Percentiles rank a stretch among this genome's conserved stretches.
Conservation (phyloP, 83 land plant species). For the Diphasiastrum complanatum region DNA sequence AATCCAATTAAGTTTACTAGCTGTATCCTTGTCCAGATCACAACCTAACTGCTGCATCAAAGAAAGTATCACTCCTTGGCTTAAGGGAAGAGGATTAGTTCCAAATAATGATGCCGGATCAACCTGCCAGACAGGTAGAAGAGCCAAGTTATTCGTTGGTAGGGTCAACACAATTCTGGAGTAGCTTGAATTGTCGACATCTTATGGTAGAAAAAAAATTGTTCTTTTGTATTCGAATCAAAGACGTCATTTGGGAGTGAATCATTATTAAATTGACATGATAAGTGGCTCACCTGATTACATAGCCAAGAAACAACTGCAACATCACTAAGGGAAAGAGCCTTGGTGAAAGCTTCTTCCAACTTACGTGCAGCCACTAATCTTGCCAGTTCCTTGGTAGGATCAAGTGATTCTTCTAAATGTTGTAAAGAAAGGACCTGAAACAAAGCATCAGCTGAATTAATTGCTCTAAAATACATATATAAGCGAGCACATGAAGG, state of each 20-base stretch:
- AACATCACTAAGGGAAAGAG: slow-evolving; percentile 30
- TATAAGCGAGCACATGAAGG: too few relatives aligned
- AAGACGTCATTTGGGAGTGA: too few relatives aligned
- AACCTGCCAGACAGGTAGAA: slow-evolving; percentile 17
- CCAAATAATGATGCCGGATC: slow-evolving; percentile 19
- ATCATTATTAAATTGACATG: too few relatives aligned
- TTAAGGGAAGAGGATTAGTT: slow-evolving; percentile 21
- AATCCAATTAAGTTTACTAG: slow-evolving; percentile 22
- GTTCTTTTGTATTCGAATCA: too few relatives aligned
- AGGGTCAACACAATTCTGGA: not conserved
- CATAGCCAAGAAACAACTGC: slow-evolving; percentile 34
- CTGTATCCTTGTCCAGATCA: slow-evolving; percentile 24
- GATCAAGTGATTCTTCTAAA: too few relatives aligned
- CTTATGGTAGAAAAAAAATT: too few relatives aligned
- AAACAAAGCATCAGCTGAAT: too few relatives aligned
- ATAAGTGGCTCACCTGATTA: slow-evolving; percentile 29
- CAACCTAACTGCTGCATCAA: slow-evolving; percentile 33
- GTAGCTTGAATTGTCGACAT: too few relatives aligned
- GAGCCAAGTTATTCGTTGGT: not conserved
- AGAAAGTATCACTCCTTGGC: slow-evolving; percentile 32
- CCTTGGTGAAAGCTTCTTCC: slow-evolving; percentile 36
- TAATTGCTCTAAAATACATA: too few relatives aligned
- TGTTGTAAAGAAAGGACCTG: too few relatives aligned
- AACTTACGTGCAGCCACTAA: slow-evolving; percentile 22
- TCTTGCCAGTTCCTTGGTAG: too few relatives aligned